Base-by-base conservation (phyloP, 257 asterid genomes). In the Vinca minor region DNA sequence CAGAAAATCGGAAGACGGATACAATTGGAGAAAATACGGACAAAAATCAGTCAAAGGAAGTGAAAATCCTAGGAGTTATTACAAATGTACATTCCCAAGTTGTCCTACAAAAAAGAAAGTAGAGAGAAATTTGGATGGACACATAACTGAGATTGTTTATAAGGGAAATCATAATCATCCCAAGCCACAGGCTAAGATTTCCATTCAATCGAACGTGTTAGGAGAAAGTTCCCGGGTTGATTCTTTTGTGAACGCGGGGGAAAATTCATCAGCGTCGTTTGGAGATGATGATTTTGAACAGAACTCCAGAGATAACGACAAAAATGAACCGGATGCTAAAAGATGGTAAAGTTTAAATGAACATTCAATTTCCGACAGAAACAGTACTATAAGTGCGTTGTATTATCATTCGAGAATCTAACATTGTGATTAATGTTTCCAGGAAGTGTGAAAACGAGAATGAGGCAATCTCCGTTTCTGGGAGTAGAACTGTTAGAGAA, bases 101-200 rank as follows among this genome's bases (percentile, higher is more conserved):
- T 91, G 98, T 58, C 95, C 96, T 1, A 88, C 96, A 4, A 91
- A 88, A 84, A 91, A 91, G 78, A 91, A 88, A 62, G 98, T 91
- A 5, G 96, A 91, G 67, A 77, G 88, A 9, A 84, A 84, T 59
- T 60, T 82, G 48, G 92, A 86, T 20, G 98, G 98, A 10, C 94
- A 86, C 57, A 72, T 91, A 17, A 91, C 98, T 13, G 96, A 88
- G 64, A 88, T 91, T 10, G 96, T 88, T 5, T 91, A 91, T 34
- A 91, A 91, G 59, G 98, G 98, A 23, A 84, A 77, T 59, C 98
- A 91, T 67, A 91, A 82, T 69, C 98, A 91, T 66, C 82, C 98
- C 18, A 88, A 91, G 85, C 98, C 96, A 18, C 95, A 80, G 60
- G 82, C 67, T 55, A 86, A 79, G 41, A 29, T 73, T 72, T 60